These are phyloP conservation scores for Lolium perenne DNA, from an alignment of 176 grass and related monocot species.

Conservation along the genomic window DNA sequence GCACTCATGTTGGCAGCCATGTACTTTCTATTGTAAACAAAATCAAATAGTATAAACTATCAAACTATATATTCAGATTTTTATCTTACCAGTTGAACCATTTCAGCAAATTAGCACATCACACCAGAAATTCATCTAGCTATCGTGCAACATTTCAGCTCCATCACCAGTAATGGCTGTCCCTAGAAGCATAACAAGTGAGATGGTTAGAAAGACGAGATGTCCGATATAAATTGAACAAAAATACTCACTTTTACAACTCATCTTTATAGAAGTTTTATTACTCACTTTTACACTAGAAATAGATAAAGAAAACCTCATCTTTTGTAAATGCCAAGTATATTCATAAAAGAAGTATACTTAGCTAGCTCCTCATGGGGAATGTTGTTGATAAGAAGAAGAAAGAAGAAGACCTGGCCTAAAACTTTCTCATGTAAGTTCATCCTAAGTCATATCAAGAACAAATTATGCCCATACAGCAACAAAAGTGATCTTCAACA, in stretches of 20 bases:
- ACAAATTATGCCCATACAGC: background rate
- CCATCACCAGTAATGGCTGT: background rate
- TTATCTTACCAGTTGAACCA: background rate
- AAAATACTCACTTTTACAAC: background rate
- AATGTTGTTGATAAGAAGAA: too few relatives aligned
- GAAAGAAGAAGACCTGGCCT: too few relatives aligned
- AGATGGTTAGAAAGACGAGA: background rate
- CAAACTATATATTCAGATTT: background rate
- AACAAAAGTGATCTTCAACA: background rate
- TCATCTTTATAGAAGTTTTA: background rate
- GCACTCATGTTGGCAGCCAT: background rate
- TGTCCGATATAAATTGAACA: background rate
- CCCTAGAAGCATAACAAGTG: background rate
- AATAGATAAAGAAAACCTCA: background rate
- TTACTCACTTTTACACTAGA: background rate
- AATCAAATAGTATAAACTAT: background rate
- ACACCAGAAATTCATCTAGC: background rate
- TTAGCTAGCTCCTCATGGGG: too few relatives aligned
- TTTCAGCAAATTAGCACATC: background rate
- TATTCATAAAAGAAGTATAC: too few relatives aligned
- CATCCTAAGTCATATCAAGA: background rate
- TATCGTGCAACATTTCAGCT: background rate
- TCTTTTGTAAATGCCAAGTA: background rate
- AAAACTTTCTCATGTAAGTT: too few relatives aligned
- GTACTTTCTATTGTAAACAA: too few relatives aligned